Evolutionary conservation across 495 filamentous ascomycete species (phyloP), one percentile per base, ranked within the genome.

Genomic region (Trichoderma parareesei): DNA sequence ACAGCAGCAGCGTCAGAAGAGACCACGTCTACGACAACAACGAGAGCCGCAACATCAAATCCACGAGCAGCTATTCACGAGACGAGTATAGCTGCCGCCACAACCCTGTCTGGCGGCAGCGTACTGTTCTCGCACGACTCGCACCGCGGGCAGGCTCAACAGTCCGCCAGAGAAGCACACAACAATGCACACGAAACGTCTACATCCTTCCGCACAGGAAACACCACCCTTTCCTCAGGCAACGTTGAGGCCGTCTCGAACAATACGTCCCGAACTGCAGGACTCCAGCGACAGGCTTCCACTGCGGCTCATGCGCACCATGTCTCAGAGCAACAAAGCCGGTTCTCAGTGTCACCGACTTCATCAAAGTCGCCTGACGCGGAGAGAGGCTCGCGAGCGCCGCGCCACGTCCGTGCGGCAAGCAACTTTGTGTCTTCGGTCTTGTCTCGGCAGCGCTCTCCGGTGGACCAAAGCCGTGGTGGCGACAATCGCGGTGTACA

Each of bases 381-480:
- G 37, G 53, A 57, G 53, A 13, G 33, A 38, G 27, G 27, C 20
- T 10, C 53, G 5, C 20, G 33, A 16, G 53, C 20, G 4, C 27
- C 53, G 37, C 20, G 53, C 10, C 53, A 57, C 9, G 27, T 57
- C 4, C 53, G 53, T 4, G 53, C 53, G 53, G 53, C 53, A 10
- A 37, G 53, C 8, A 57, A 57, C 33, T 57, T 57, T 37, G 53
- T 57, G 53, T 18, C 53, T 10, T 33, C 53, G 9, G 53, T 57
- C 9, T 57, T 57, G 53, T 10, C 20, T 37, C 53, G 53, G 20
- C 53, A 57, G 53, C 53, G 53, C 27, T 57, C 53, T 37, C 53
- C 53, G 4, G 53, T 57, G 37, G 53, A 57, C 16, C 53, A 57
- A 14, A 20, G 53, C 53, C 53, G 53, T 10, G 53, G 44, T 14